Conservation (phyloP, 1,284 basidiomycete species). For the Agroathelia rolfsii region DNA sequence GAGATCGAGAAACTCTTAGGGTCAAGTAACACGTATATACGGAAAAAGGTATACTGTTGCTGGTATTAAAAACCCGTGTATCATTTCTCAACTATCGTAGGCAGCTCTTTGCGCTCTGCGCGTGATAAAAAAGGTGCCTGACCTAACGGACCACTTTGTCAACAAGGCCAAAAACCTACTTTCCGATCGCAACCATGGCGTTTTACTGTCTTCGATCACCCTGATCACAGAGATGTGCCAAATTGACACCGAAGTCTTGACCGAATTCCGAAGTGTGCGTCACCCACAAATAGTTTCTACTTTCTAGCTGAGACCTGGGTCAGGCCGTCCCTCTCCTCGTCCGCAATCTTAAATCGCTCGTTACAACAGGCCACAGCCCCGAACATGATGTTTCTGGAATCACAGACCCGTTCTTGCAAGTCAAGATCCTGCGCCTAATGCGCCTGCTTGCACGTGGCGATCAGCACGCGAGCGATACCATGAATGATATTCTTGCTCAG, state of each 20-base stretch:
- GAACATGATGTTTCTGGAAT: constrained; percentile 99
- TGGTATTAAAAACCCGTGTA: no score
- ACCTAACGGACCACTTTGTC: constrained; percentile 90
- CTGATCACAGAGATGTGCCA: constrained; percentile 94
- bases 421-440: constrained; percentile 92
- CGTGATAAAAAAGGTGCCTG: constrained; percentile 94
- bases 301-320: constrained; percentile 5
- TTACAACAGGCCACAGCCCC: constrained; percentile 95
- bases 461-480: constrained; percentile 81
- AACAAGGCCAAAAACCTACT: constrained; percentile 84
- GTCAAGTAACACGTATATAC: constrained; percentile 97
- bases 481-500: constrained; percentile 99
- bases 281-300: constrained; percentile 3
- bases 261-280: constrained; percentile 82
- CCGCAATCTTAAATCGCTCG: constrained; percentile 89
- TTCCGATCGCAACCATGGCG: constrained; percentile 95
- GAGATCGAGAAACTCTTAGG: constrained; percentile 97
- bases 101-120: constrained; percentile 95
- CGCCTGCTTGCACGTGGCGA: constrained; percentile 84
- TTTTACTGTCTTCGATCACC: constrained; percentile 88
- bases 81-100: no score
- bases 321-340: constrained; percentile 94
- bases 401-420: constrained; percentile 97
- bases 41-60: constrained; percentile 87
- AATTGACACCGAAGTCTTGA: constrained; percentile 62